Conservation (phyloP, 768 basidiomycete species). For the Cystofilobasidium macerans region DNA sequence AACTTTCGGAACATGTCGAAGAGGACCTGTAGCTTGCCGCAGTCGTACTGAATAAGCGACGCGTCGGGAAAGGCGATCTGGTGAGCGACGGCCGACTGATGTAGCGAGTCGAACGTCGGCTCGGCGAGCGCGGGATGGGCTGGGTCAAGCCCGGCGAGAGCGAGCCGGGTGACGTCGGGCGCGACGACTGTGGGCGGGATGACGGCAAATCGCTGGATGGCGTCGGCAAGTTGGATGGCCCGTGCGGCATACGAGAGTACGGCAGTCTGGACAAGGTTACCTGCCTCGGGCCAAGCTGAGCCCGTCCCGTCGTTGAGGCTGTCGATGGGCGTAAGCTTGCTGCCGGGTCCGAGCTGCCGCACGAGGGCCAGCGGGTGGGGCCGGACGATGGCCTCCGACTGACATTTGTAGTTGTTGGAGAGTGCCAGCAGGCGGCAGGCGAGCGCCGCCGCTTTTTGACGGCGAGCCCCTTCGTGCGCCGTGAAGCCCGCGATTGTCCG, state of each 20-base stretch:
- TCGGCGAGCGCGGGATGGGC: slow-evolving; percentile 34
- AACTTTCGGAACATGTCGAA: slow-evolving; percentile 66
- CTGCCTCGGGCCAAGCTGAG: slow-evolving; percentile 41
- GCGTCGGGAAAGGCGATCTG: slow-evolving; percentile 90
- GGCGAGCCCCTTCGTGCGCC: slow-evolving; percentile 45
- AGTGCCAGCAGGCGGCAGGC: slow-evolving; percentile 63
- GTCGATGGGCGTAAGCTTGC: slow-evolving; percentile 45
- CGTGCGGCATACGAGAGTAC: slow-evolving; percentile 59
- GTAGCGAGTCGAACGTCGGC: slow-evolving; percentile 57
- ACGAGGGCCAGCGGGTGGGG: slow-evolving; percentile 33
- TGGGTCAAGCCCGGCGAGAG: no score
- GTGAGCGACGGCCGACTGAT: slow-evolving; percentile 64
- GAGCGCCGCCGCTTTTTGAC: slow-evolving; percentile 47
- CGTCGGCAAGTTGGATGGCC: slow-evolving; percentile 45
- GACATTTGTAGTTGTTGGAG: slow-evolving; percentile 63
- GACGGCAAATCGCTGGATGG: slow-evolving; percentile 64
- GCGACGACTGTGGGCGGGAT: slow-evolving; percentile 69
- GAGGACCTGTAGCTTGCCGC: slow-evolving; percentile 83
- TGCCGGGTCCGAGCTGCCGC: slow-evolving; percentile 32
- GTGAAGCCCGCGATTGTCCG: slow-evolving; percentile 65
- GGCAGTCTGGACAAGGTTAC: slow-evolving; percentile 41
- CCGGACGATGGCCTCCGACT: slow-evolving; percentile 38
- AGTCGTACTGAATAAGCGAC: slow-evolving; percentile 83
- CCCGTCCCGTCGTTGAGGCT: slow-evolving; percentile 31
- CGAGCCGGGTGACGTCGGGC: slow-evolving; percentile 36